Evolutionary conservation across 2,329 filamentous ascomycete species (phyloP), one percentile per base, ranked within the genome.

Genomic region (Rutstroemia sydowiana): DNA sequence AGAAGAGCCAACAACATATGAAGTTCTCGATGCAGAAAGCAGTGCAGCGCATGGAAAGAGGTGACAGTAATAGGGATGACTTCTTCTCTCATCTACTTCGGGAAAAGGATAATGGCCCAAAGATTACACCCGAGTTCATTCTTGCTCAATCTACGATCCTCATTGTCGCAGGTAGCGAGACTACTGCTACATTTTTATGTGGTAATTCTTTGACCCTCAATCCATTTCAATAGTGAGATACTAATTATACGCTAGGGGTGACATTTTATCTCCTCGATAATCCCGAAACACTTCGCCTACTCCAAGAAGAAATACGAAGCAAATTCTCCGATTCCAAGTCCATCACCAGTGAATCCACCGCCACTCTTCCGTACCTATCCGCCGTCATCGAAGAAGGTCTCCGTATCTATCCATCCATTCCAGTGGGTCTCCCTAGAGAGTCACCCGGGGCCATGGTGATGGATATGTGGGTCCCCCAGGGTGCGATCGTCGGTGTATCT

Each of bases 361-460:
- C 39, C 8, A 8, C 45, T 7, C 51, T 49, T 5, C 21, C 28
- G 28, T 53, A 53, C 16, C 39, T 53, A 6, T 11, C 21, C 7
- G 51, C 23, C 2, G 51, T 53, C 8, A 53, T 49, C 26, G 45
- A 49, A 48, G 51, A 52, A 48, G 39, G 39, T n/a, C 39, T 53
- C 9, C 45, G 51, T 14, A 30, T 53, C 30, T 53, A 49, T 23
- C 51, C 45, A 23, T 45, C 44, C 9, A 20, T 43, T 9, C 26
- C 49, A 11, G 26, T 21, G 10, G 49, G 49, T 23, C 49, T 47
- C 13, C 49, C 49, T 2, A 43, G 49, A 6, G 43, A 47, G 8
- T 37, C 26, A 18, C 45, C 51, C 4, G 45, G 51, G 9, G 51
- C 51, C 8, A n/a, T 18, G 2, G 32, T 48, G 51, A 53, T n/a